phyloP scores from a whole-genome alignment of 352 stramenopile species.

The Globisporangium mamillatum region DNA sequence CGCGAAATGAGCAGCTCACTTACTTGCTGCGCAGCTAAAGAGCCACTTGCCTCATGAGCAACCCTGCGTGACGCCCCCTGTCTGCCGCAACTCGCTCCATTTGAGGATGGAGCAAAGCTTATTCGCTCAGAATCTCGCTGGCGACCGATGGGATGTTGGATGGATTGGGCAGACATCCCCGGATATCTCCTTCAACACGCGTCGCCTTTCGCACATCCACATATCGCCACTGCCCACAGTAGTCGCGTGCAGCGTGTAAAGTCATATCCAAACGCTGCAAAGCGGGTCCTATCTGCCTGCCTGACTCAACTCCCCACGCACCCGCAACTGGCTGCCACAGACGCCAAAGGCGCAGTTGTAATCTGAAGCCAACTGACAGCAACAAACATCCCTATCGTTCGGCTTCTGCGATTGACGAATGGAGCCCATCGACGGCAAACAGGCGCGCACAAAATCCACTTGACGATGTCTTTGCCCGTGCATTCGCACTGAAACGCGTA shows the following conservation, averaged over 20 bases:
- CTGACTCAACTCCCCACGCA: constrained; percentile 5
- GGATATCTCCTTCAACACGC: neutral
- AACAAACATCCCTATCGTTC: neutral
- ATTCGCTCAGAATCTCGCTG: neutral
- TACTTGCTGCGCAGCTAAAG: neutral
- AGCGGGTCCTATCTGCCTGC: neutral
- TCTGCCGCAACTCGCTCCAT: constrained; percentile 8
- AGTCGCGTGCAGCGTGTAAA: neutral
- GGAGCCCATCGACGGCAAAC: neutral
- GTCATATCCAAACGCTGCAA: neutral
- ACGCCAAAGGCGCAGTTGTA: neutral
- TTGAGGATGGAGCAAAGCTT: neutral
- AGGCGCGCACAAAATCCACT: constrained; percentile 3
- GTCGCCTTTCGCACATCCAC: constrained; percentile 5
- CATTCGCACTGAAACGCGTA: neutral
- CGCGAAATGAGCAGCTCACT: neutral
- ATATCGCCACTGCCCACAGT: constrained; percentile 8
- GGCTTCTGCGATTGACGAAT: neutral
- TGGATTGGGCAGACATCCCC: neutral
- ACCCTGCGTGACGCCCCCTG: neutral
- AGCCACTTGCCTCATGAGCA: neutral
- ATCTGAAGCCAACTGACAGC: neutral
- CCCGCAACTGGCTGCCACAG: constrained; percentile 6
- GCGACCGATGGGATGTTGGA: neutral
- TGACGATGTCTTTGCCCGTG: neutral